Base-by-base conservation (phyloP, 2,329 filamentous ascomycete genomes). In the Annulohypoxylon truncatum region DNA sequence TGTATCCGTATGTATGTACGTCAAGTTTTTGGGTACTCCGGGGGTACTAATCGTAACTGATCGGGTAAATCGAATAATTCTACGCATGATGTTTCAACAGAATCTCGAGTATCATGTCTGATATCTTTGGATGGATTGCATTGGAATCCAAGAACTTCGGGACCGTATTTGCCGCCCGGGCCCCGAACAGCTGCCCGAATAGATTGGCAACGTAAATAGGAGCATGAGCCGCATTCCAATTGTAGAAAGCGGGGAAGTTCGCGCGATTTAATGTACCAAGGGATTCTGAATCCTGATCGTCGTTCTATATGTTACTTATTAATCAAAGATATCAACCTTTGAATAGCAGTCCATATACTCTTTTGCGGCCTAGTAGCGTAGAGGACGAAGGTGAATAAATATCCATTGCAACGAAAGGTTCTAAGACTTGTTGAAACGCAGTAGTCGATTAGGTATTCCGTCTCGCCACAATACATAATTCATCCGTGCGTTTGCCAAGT, bases 101-200 rank as follows among this genome's bases (percentile, higher is more conserved):
- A 8, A 54, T 20, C 10, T 28, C 12, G 8, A 29, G 12, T 15
- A 40, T 35, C 42, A 35, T n/a, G n/a, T 50, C 33, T 24, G 48
- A 26, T 38, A 18, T 52, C 18, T 18, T 42, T 5, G 20, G 31
- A 46, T 46, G 4, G 35, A 28, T 40, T 22, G 22, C 12, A 47
- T 46, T 31, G 13, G 31, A 12, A 26, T 22, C 24, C 59, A 46
- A 52, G 35, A 50, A 46, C 44, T 51, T 51, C 59, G 59, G 52
- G 59, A n/a, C 59, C 35, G 46, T 28, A 5, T 38, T 52, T 8
- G 4, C 28, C 31, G 15, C 38, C 26, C 13, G n/a, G 29, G 15
- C 54, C 40, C 57, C 29, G 40, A 61, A 54, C 48, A 15, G 13
- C n/a, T n/a, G n/a, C n/a, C n/a, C n/a, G n/a, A n/a, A n/a, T n/a